Evolutionary conservation across 1,139 yeast genomes (phyloP).

Genomic region (Blastobotrys persicus): DNA sequence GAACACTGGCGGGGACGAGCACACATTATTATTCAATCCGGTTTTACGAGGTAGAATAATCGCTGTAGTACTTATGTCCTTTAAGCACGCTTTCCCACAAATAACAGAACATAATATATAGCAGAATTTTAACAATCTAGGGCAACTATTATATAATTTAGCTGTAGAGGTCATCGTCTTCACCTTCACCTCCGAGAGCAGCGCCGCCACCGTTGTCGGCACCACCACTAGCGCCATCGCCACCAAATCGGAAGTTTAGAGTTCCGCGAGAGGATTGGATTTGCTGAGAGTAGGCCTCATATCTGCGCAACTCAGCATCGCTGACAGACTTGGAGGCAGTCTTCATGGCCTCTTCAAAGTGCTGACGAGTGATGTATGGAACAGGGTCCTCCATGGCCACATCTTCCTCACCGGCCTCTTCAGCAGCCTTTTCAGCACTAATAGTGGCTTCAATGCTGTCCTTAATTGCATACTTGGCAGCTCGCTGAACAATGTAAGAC

Average conservation of each 20-base stretch:
- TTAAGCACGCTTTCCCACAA: too few relatives aligned
- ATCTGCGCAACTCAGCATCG: conserved; percentile 96
- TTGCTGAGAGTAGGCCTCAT: conserved; percentile 97
- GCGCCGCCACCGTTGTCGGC: conserved; percentile 42
- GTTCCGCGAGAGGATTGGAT: conserved; percentile 92
- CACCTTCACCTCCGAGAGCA: conserved; percentile 71
- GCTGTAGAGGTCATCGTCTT: conserved; percentile 92
- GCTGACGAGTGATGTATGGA: conserved; percentile 88
- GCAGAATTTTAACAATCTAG: background rate
- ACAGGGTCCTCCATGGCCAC: conserved; percentile 84
- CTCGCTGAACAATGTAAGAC: conserved; percentile 94
- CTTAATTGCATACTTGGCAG: conserved; percentile 98
- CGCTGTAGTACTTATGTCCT: too few relatives aligned
- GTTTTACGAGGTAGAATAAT: too few relatives aligned
- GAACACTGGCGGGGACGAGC: too few relatives aligned
- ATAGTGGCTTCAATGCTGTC: conserved; percentile 85
- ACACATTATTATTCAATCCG: too few relatives aligned
- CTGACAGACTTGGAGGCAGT: conserved; percentile 97
- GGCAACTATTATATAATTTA: conserved; percentile 32
- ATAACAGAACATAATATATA: background rate
- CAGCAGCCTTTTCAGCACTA: conserved; percentile 47
- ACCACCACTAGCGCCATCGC: conserved; percentile 31
- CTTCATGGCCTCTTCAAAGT: conserved; percentile 99
- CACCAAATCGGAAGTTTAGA: conserved; percentile 45
- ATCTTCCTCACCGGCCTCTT: conserved; percentile 46